phyloP scores from a whole-genome alignment of 257 asterid genomes.

The Solanum verrucosum region DNA sequence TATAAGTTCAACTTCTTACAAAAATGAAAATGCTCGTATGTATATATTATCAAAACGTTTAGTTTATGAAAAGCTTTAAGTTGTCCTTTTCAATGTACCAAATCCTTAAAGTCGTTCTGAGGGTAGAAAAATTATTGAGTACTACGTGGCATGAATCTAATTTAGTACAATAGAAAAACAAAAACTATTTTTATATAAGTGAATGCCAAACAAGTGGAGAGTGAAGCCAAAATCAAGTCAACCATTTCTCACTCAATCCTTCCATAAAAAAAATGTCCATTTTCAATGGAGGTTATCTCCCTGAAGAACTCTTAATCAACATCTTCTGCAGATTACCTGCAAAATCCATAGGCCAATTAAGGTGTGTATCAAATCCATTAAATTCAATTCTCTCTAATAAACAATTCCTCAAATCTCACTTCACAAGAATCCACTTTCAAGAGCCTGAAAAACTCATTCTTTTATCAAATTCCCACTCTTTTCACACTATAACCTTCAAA shows the following conservation, averaged over 20 bases:
- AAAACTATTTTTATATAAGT: background rate
- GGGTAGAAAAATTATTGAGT: too few species aligned
- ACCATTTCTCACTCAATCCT: background rate
- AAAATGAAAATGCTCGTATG: background rate
- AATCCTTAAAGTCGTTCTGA: too few species aligned
- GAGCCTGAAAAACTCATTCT: background rate
- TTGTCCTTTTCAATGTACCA: too few species aligned
- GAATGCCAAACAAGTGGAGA: background rate
- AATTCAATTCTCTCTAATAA: background rate
- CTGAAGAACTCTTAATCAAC: conserved; percentile 8
- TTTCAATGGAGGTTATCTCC: background rate
- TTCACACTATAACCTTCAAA: background rate
- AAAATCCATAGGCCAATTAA: conserved; percentile 4
- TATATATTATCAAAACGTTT: too few species aligned
- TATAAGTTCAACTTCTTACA: background rate
- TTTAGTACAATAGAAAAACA: background rate
- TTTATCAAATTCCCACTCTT: background rate
- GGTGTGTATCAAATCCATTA: conserved; percentile 9
- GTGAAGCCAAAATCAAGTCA: background rate
- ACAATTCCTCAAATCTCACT: background rate
- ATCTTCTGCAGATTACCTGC: conserved; percentile 5
- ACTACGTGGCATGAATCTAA: too few species aligned
- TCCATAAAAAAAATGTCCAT: background rate
- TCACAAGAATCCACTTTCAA: background rate
- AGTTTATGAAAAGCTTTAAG: too few species aligned